phyloP scores from a whole-genome alignment of 2,329 filamentous ascomycete genomes.

The Metarhizium sp. region DNA sequence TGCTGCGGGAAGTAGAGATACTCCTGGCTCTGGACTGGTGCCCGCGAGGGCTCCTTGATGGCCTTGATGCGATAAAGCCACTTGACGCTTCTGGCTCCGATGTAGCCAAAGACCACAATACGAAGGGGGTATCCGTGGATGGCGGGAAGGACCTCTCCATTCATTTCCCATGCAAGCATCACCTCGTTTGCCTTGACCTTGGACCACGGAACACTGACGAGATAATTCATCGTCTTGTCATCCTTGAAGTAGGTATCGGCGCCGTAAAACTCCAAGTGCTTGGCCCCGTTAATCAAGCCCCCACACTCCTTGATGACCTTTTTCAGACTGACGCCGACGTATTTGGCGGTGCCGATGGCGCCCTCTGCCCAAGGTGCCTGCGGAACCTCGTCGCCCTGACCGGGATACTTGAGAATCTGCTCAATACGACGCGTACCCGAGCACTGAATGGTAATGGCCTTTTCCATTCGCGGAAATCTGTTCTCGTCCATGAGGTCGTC shows the following conservation, averaged over 20 bases:
- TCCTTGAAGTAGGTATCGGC: constrained; percentile 69
- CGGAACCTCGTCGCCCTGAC: constrained; percentile 55
- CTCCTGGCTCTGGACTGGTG: constrained; percentile 55
- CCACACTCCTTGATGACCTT: constrained; percentile 64
- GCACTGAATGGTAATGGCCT: constrained; percentile 55
- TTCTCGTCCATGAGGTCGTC: constrained; percentile 51
- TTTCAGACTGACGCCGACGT: constrained; percentile 55
- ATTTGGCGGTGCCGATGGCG: constrained; percentile 57
- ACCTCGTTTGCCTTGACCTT: constrained; percentile 62
- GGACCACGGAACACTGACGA: constrained; percentile 55
- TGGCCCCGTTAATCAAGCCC: constrained; percentile 41
- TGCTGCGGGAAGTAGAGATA: constrained; percentile 63
- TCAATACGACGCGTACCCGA: constrained; percentile 60
- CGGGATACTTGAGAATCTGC: constrained; percentile 55
- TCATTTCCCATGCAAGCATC: constrained; percentile 63
- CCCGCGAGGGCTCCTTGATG: constrained; percentile 43
- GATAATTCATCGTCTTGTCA: constrained; percentile 54
- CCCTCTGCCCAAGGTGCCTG: constrained; percentile 53
- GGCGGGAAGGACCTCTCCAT: constrained; percentile 50
- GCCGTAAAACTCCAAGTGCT: constrained; percentile 60
- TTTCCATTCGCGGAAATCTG: constrained; percentile 50
- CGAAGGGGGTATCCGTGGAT: constrained; percentile 60
- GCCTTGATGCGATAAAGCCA: constrained; percentile 56
- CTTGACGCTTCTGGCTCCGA: constrained; percentile 55
- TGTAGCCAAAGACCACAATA: constrained; percentile 55